phyloP scores from a whole-genome alignment of 192 early-diverging fungal genomes.

The Podochytrium sp. region DNA sequence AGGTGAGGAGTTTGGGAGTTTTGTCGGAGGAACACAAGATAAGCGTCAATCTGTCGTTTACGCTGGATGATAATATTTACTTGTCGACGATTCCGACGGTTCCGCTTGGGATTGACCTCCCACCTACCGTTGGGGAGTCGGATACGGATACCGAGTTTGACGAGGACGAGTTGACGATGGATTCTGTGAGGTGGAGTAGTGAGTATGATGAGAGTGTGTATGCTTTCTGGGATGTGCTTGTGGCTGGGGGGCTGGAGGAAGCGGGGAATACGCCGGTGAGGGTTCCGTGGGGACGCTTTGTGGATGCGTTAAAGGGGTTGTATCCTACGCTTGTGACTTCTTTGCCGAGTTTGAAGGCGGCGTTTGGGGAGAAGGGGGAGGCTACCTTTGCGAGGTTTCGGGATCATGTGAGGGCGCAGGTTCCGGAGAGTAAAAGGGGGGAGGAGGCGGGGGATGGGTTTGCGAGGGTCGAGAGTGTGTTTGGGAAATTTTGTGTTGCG shows the following conservation, averaged over 20 bases:
- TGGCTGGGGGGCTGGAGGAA: not conserved
- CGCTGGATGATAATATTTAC: conserved; percentile 1
- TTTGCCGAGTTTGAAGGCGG: not conserved
- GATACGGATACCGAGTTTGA: not conserved
- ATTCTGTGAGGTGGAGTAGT: not conserved
- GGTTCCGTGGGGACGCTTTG: conserved; percentile 8
- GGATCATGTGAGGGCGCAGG: not conserved
- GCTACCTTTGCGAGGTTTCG: not conserved
- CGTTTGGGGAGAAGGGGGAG: not conserved
- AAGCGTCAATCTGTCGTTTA: conserved; percentile 16
- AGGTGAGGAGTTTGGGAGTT: not conserved
- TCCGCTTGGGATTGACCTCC: conserved; percentile 32
- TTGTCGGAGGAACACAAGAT: not conserved
- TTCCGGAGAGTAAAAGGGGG: conserved; percentile 2
- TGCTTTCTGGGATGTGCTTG: conserved; percentile 18
- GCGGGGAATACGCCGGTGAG: not conserved
- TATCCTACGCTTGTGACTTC: conserved; percentile 24
- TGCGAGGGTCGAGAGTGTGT: not conserved
- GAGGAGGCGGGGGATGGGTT: not conserved
- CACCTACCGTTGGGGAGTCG: not conserved
- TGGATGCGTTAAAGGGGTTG: not conserved
- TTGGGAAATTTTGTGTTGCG: conserved; percentile 17
- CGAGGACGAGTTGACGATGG: not conserved
- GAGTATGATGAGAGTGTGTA: conserved; percentile 15
- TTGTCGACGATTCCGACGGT: conserved; percentile 15